Evolutionary conservation across 139 green algal species (phyloP), one percentile per base, ranked within the genome.

Genomic region (Limnomonas spitsbergensis): DNA sequence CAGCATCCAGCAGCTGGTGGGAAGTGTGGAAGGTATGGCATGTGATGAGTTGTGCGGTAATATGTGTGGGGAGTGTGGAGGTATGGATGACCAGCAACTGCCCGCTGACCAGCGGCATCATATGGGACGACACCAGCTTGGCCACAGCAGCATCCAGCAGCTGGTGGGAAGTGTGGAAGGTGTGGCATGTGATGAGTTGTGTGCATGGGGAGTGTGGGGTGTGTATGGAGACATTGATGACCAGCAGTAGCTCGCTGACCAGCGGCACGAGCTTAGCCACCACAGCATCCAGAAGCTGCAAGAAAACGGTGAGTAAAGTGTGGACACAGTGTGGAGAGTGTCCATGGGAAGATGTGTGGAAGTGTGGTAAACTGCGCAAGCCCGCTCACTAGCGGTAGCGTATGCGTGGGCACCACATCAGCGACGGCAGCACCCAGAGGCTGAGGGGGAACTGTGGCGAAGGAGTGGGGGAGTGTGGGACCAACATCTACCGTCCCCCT

Each of bases 31-130:
- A 20, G 47, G 47, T 20, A n/a, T n/a, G n/a, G n/a, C n/a, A n/a
- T n/a, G n/a, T n/a, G n/a, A n/a, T n/a, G n/a, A n/a, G n/a, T n/a
- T n/a, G n/a, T n/a, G n/a, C n/a, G n/a, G n/a, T n/a, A n/a, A n/a
- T n/a, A n/a, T n/a, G n/a, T n/a, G n/a, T n/a, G n/a, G n/a, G n/a
- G n/a, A n/a, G n/a, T n/a, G n/a, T n/a, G n/a, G n/a, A n/a, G n/a
- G n/a, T n/a, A n/a, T n/a, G n/a, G n/a, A n/a, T n/a, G n/a, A 80
- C 81, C 36, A 80, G 27, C 40, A 85, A 2, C 40, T 82, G 76
- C 9, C 81, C 81, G 31, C 67, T 61, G 29, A 85, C 80, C 40
- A 85, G 81, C 29, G 76, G 56, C 0, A 54, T 37, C 34, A 80
- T 39, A 40, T 81, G 79, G 29, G 37, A 40, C 29, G 7, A 42